phyloP scores from a whole-genome alignment of 306 rosid species.

The Mimosa bimucronata region DNA sequence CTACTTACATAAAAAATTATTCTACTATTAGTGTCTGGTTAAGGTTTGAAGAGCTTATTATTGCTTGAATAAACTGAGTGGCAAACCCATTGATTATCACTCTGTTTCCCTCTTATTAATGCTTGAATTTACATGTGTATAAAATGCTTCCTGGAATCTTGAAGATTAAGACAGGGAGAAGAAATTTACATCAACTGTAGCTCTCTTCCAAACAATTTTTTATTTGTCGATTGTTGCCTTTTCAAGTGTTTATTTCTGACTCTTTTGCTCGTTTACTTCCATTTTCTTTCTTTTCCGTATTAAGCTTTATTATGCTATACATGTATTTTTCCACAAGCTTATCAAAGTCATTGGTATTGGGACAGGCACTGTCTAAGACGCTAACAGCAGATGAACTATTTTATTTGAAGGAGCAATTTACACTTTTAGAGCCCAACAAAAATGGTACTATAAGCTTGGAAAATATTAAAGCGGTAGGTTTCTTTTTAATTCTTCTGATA shows the following conservation, averaged over 20 bases:
- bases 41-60: neutral
- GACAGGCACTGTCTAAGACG: slow-evolving; percentile 86
- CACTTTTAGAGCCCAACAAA: slow-evolving; percentile 78
- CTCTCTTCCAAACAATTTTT: slow-evolving; percentile 1
- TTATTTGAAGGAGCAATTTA: slow-evolving; percentile 76
- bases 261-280: neutral
- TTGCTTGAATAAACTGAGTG: slow-evolving; percentile 17
- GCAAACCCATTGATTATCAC: slow-evolving; percentile 5
- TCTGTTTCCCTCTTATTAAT: slow-evolving; percentile 19
- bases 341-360: slow-evolving; percentile 30
- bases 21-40: neutral
- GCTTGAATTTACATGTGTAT: slow-evolving; percentile 12
- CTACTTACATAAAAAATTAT: slow-evolving; percentile 8
- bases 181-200: neutral
- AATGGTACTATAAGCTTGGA: slow-evolving; percentile 78
- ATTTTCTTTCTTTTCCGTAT: neutral
- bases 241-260: slow-evolving; percentile 1
- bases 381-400: slow-evolving; percentile 66
- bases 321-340: slow-evolving; percentile 22
- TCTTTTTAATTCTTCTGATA: slow-evolving; percentile 35
- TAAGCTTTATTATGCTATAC: neutral
- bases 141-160: slow-evolving; percentile 26
- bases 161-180: slow-evolving; percentile 14
- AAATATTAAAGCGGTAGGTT: slow-evolving; percentile 80
- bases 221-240: neutral